These are phyloP conservation scores for Geosmithia flava DNA, from an alignment of 2,329 filamentous ascomycete species.

Conservation along the genomic window DNA sequence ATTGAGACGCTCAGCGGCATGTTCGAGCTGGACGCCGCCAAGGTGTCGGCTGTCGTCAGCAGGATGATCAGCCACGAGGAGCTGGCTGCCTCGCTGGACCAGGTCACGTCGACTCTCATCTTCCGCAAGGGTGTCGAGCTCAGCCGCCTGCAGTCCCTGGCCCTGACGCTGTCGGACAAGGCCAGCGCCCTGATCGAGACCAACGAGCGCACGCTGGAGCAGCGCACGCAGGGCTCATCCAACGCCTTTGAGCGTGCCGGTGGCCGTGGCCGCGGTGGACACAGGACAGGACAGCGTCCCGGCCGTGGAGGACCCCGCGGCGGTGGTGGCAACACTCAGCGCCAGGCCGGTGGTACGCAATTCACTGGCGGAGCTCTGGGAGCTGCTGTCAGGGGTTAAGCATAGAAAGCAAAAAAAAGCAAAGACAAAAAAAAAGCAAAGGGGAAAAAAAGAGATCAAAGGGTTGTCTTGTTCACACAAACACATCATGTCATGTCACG, in stretches of 20 bases:
- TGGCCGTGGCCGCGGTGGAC: constrained; percentile 58
- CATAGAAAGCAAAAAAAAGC: background rate
- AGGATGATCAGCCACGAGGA: constrained; percentile 99
- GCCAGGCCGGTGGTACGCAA: constrained; percentile 61
- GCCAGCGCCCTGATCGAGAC: constrained; percentile 90
- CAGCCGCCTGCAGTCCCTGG: constrained; percentile 86
- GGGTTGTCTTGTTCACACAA: background rate
- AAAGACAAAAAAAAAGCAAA: background rate
- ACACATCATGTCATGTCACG: background rate
- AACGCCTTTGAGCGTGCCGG: constrained; percentile 93
- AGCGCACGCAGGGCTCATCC: constrained; percentile 88
- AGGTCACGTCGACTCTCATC: constrained; percentile 93
- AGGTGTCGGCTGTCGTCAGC: constrained; percentile 90
- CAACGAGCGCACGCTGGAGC: constrained; percentile 95
- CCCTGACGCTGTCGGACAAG: constrained; percentile 90
- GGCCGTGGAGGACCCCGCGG: constrained; percentile 39
- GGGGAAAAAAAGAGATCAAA: background rate
- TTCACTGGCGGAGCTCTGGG: constrained; percentile 75
- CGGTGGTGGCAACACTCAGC: constrained; percentile 46
- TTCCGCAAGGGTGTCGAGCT: constrained; percentile 99
- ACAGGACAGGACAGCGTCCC: constrained; percentile 47
- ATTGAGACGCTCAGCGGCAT: constrained; percentile 76
- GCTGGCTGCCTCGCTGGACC: constrained; percentile 87
- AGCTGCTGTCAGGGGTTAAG: constrained; percentile 48
- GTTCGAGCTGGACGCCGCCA: constrained; percentile 87